Base-by-base conservation (phyloP, 164 flowering plant genomes). In the Platanus orientalis region DNA sequence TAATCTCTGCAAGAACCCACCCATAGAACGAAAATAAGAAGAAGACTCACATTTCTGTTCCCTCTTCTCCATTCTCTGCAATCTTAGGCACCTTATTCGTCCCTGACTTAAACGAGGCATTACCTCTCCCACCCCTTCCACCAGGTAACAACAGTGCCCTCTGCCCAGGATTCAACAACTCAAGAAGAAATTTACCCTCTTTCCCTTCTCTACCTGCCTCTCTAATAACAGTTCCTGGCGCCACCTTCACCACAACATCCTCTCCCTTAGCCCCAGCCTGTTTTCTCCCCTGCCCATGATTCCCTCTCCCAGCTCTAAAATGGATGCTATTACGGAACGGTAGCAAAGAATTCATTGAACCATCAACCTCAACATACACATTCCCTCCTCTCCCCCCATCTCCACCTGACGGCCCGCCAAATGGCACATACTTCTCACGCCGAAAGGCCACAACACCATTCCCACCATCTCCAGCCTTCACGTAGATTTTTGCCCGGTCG, bases 391-490 rank as follows among this genome's bases (percentile, higher is more conserved):
- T 79, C 47, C 97, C 99, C 27, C 99, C 99, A 51, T 91, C 93
- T 7, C 99, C 97, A 3, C 99, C 99, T 0, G 99, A 86, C 4
- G 99, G 99, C 12, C 99, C 99, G 1, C 97, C 99, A 26, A 82
- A 63, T 0, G 99, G 97, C 61, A 89, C 95, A 26, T 62, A 94
- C 78, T 94, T 94, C 79, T 94, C 99, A 6, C 99, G 76, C 62
- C 97, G 74, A 63, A 94, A 89, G 0, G 99, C 99, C 73, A 91
- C 93, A 25, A 88, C 96, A 0, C 99, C 99, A 62, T 89, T 94
- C 45, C 99, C 99, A 2, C 99, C 99, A 54, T 89, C 84, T 2
- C 98, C 97, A 0, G 92, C 91, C 69, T 84, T 89, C 27, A 79
- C 99, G 44, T 63, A 91, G 7, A 94, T 79, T 69, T 91, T 94